Evolutionary conservation across 164 flowering plant genomes (phyloP).

Genomic region (Umbellularia californica): DNA sequence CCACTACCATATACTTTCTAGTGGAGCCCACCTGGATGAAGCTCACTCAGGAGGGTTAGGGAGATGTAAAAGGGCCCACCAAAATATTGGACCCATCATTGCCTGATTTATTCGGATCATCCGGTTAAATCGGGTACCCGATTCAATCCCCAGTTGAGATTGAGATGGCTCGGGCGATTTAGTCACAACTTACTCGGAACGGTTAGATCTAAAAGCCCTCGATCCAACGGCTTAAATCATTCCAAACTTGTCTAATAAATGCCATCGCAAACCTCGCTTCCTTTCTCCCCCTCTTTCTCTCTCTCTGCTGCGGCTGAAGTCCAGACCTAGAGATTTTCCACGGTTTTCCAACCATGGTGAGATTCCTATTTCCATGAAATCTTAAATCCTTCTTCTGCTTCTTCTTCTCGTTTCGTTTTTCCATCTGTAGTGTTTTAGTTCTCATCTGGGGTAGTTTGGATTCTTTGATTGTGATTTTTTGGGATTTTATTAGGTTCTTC

Average conservation of each 20-base stretch:
- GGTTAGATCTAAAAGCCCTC: neutral
- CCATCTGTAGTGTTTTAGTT: neutral
- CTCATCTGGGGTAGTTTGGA: neutral
- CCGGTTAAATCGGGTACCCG: no score
- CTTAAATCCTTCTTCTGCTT: neutral
- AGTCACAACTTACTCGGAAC: no score
- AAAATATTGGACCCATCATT: no score
- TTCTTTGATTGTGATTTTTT: neutral
- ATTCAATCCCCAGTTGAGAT: neutral
- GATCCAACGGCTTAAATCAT: neutral
- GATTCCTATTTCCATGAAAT: neutral
- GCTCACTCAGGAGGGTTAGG: no score
- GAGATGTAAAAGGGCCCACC: no score
- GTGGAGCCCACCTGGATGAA: no score
- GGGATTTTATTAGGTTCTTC: conserved; percentile 7
- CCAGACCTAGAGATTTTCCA: neutral
- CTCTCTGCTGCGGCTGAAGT: neutral
- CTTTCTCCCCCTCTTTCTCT: neutral
- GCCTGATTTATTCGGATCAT: no score
- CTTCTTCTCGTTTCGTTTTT: neutral
- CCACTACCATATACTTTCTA: no score
- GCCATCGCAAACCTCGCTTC: neutral
- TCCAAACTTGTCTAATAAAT: neutral
- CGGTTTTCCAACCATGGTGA: neutral
- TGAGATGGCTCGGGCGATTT: neutral